These are phyloP conservation scores for Bipolaris zeicola DNA, from an alignment of 2,329 filamentous ascomycete genomes.

Conservation along the genomic window DNA sequence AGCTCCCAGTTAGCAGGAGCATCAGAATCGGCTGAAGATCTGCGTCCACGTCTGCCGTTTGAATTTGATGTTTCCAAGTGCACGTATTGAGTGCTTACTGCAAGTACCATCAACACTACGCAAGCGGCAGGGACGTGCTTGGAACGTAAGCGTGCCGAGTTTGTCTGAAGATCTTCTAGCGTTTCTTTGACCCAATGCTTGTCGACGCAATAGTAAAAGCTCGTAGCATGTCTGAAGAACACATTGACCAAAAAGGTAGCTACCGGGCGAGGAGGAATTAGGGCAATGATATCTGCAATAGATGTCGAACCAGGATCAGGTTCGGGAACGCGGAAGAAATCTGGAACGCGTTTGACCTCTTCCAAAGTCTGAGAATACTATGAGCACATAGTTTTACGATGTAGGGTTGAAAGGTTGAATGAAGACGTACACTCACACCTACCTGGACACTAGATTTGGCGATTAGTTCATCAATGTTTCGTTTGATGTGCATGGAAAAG, in stretches of 20 bases:
- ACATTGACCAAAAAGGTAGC: conserved; percentile 51
- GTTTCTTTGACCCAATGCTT: conserved; percentile 50
- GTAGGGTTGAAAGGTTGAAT: not conserved
- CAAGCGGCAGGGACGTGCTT: conserved; percentile 30
- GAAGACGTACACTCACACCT: not conserved
- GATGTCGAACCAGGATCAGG: conserved; percentile 13
- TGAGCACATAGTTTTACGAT: not conserved
- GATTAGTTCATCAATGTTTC: conserved; percentile 19
- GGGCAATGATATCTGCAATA: conserved; percentile 11
- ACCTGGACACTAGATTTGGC: conserved; percentile 12
- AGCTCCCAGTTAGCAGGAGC: conserved; percentile 13
- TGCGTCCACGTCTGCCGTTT: not conserved
- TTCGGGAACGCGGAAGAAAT: conserved; percentile 18
- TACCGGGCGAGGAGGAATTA: conserved; percentile 16
- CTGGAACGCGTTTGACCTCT: conserved; percentile 7
- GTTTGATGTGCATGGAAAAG: conserved; percentile 22
- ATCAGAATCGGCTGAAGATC: not conserved
- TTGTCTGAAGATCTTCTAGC: conserved; percentile 36
- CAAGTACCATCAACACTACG: conserved; percentile 52
- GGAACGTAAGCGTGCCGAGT: conserved; percentile 1
- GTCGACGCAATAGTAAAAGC: conserved; percentile 53
- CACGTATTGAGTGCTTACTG: conserved; percentile 51
- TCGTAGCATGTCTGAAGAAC: conserved; percentile 53
- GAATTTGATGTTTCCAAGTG: conserved; percentile 17
- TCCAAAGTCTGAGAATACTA: conserved; percentile 1